Base-by-base conservation (phyloP, 2,329 filamentous ascomycete species). In the Pseudogymnoascus sp. region DNA sequence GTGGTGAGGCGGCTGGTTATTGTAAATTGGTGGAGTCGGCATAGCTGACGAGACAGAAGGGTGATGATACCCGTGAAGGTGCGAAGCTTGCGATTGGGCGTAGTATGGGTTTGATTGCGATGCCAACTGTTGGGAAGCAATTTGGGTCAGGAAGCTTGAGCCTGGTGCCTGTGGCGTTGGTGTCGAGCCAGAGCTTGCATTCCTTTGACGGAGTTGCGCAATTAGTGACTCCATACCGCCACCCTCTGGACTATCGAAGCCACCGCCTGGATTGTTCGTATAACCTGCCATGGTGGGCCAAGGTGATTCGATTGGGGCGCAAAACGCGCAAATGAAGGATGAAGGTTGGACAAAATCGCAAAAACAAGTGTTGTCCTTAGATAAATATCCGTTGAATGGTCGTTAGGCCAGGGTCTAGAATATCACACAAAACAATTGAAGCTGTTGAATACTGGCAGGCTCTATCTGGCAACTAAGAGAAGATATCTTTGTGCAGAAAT, bases 11-110 rank as follows among this genome's bases (percentile, higher is more conserved):
- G 84, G 82, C 59, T 83, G 81, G 23, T 80, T 80, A 63, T 80
- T 81, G 65, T 76, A 73, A 16, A 77, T 77, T 8, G 80, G 79
- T 60, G 84, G 84, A 46, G 83, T 85, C 69, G 82, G 81, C 62
- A 85, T 72, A 37, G 83, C 80, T 43, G 84, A 85, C 12, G 84
- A 82, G 31, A 85, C 82, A 16, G 80, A 80, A 37, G 84, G 82
- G 65, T 80, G 79, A 63, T 81, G 81, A 68, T 85, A 83, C 53
- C 73, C 74, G 61, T 76, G 66, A 61, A 63, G 59, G 28, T 61
- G 46, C 62, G 65, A 59, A 67, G 66, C 61, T 23, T 67, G 66
- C 28, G 66, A 61, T 63, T 71, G 71, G 63, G 64, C 65, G 63
- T 69, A 71, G 64, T 70, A 72, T 43, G 62, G 67, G 62, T 66